Conservation (phyloP, 2,329 filamentous ascomycete species). For the Pestalotiopsis sp. region DNA sequence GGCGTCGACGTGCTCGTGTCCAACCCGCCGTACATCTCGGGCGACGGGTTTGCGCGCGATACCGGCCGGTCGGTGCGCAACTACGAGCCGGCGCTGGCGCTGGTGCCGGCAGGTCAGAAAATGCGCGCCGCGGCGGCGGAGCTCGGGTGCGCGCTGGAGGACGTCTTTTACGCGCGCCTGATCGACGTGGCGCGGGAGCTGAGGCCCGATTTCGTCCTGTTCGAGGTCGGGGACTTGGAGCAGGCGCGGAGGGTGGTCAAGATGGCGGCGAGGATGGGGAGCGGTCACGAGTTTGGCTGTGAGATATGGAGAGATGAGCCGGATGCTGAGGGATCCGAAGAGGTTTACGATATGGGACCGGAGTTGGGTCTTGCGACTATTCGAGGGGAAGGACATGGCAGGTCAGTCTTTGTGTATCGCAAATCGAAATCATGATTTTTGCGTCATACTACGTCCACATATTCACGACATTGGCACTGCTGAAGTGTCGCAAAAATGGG, state of each 20-base stretch:
- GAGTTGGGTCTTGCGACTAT: slow-evolving; percentile 1
- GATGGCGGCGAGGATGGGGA: slow-evolving; percentile 40
- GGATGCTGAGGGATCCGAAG: slow-evolving; percentile 34
- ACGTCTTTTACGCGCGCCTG: slow-evolving; percentile 70
- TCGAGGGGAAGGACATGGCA: slow-evolving; percentile 33
- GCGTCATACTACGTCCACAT: background rate
- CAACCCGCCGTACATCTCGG: slow-evolving; percentile 91
- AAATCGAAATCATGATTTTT: background rate
- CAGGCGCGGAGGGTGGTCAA: slow-evolving; percentile 68
- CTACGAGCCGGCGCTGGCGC: slow-evolving; percentile 78
- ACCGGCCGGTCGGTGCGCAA: slow-evolving; percentile 76
- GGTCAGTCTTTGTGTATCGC: slow-evolving; percentile 42
- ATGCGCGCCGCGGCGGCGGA: background rate
- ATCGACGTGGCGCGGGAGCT: slow-evolving; percentile 54
- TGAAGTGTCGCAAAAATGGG: background rate
- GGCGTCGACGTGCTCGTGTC: slow-evolving; percentile 71
- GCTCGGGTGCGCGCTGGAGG: slow-evolving; percentile 32
- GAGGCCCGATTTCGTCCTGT: slow-evolving; percentile 57
- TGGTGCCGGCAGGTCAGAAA: slow-evolving; percentile 55
- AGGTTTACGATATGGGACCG: slow-evolving; percentile 23
- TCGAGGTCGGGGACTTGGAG: slow-evolving; percentile 71
- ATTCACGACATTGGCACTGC: background rate
- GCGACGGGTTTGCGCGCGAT: slow-evolving; percentile 58
- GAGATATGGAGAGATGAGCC: slow-evolving; percentile 77
- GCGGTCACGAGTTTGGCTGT: slow-evolving; percentile 33